Conservation (phyloP, 345 rosid genomes). For the Cardamine occulta region DNA sequence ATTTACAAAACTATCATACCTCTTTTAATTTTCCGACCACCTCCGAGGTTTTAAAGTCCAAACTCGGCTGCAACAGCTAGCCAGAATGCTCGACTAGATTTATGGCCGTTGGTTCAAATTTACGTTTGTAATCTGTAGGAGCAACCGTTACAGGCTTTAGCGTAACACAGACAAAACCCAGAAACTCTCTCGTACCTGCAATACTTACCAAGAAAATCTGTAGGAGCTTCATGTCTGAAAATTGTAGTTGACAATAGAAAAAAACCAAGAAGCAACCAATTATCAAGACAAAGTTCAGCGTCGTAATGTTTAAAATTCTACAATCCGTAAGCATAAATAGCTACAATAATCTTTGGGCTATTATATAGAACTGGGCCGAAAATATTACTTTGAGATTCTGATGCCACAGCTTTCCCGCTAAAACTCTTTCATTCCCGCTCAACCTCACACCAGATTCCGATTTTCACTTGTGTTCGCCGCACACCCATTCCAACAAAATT, state of each 20-base stretch:
- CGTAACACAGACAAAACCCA: neutral
- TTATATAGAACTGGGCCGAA: slow-evolving; percentile 14
- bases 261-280: neutral
- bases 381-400: neutral
- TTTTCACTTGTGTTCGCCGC: slow-evolving; percentile 3
- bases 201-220: too few relatives aligned
- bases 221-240: slow-evolving; percentile 3
- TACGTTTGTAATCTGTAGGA: neutral
- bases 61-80: neutral
- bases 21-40: neutral
- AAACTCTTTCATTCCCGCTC: slow-evolving; percentile 30
- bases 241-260: neutral
- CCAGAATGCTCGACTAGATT: neutral
- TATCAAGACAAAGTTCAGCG: neutral
- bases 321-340: neutral
- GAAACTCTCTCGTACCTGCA: neutral
- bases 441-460: slow-evolving; percentile 32
- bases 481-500: neutral
- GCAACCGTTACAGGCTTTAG: neutral
- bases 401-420: slow-evolving; percentile 37
- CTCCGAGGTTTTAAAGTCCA: neutral
- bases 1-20: neutral
- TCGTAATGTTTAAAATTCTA: neutral
- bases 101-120: neutral
- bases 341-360: neutral